These are phyloP conservation scores for Amaranthus hypochondriacus DNA, from an alignment of 148 eudicot genomes.

Conservation along the genomic window DNA sequence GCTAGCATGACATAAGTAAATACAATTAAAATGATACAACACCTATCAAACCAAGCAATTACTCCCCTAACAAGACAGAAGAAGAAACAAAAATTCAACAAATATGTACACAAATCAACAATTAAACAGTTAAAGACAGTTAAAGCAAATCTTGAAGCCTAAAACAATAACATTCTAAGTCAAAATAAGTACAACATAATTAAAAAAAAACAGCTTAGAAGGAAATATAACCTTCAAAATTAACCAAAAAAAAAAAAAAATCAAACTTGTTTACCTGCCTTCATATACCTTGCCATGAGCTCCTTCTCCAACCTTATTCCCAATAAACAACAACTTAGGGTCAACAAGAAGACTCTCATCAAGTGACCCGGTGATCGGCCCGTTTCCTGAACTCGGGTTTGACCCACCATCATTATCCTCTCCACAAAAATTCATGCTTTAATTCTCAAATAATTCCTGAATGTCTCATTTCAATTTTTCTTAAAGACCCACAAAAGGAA, in stretches of 20 bases:
- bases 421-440: constrained; percentile 44
- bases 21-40: no score
- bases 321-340: constrained; percentile 71
- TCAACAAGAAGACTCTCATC: constrained; percentile 70
- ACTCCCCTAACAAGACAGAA: neutral
- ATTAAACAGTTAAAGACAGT: neutral
- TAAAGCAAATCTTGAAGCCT: neutral
- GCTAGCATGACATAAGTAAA: neutral
- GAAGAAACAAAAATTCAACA: neutral
- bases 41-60: neutral
- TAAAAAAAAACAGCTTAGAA: constrained; percentile 1
- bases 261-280: constrained; percentile 47
- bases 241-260: no score
- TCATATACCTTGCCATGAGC: constrained; percentile 84
- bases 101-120: neutral
- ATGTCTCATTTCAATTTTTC: neutral
- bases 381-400: constrained; percentile 37
- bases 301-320: constrained; percentile 79
- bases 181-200: constrained; percentile 9
- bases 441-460: constrained; percentile 22
- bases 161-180: constrained; percentile 1
- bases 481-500: neutral
- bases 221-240: neutral
- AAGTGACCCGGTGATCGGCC: constrained; percentile 44
- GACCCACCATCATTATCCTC: constrained; percentile 17